Percentiles rank a stretch among this genome's conserved stretches.
Evolutionary conservation across 2,329 filamentous ascomycete species (phyloP).

Genomic region (Plectosphaerella sp.): DNA sequence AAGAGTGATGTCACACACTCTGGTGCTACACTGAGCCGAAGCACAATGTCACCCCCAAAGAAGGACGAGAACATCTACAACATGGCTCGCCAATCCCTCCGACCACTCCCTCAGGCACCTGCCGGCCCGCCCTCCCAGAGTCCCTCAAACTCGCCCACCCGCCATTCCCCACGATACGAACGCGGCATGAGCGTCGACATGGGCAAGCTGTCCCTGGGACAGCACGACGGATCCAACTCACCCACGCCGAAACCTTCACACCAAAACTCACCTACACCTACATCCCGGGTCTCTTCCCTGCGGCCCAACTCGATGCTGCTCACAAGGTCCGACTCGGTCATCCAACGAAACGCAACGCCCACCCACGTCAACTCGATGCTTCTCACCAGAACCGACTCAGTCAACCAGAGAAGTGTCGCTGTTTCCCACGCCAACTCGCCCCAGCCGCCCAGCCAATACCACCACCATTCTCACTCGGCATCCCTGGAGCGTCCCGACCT

Average conservation of each 20-base stretch:
- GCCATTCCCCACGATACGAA: slow-evolving; percentile 35
- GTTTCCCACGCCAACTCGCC: slow-evolving; percentile 24
- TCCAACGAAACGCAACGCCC: slow-evolving; percentile 25
- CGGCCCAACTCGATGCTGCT: slow-evolving; percentile 59
- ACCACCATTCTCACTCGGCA: slow-evolving; percentile 32
- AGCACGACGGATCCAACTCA: slow-evolving; percentile 35
- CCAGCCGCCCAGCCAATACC: slow-evolving; percentile 21
- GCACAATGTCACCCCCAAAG: slow-evolving; percentile 19
- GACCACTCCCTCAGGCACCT: slow-evolving; percentile 67
- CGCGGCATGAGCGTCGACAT: slow-evolving; percentile 64
- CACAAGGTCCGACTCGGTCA: slow-evolving; percentile 51
- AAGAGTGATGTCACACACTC: slow-evolving; percentile 66
- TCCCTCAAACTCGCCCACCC: slow-evolving; percentile 20
- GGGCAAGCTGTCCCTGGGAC: slow-evolving; percentile 45
- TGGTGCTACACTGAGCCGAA: slow-evolving; percentile 21
- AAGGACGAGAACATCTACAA: slow-evolving; percentile 60
- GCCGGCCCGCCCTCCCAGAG: slow-evolving; percentile 31
- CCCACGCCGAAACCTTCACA: slow-evolving; percentile 15
- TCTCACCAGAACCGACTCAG: slow-evolving; percentile 52
- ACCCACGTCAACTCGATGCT: slow-evolving; percentile 50
- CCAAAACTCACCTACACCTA: slow-evolving; percentile 20
- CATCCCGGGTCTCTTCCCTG: slow-evolving; percentile 34
- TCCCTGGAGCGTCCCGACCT: slow-evolving; percentile 67
- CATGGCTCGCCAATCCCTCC: slow-evolving; percentile 70
- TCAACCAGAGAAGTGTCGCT: slow-evolving; percentile 29